These are phyloP conservation scores for Xylaria sp. DNA, from an alignment of 2,329 filamentous ascomycete species.

Conservation along the genomic window DNA sequence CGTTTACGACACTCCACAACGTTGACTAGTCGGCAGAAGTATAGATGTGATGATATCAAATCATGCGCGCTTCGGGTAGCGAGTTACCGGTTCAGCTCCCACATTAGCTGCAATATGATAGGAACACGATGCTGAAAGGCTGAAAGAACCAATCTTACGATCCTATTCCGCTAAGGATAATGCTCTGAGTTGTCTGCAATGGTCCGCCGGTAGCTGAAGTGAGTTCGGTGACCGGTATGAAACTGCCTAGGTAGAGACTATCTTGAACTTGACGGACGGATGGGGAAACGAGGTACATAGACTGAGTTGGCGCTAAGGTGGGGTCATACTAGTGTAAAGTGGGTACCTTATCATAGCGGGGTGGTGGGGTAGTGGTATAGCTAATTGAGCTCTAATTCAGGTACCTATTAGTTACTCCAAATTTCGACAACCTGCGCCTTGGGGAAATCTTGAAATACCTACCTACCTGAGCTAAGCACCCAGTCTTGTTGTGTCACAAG, in stretches of 20 bases:
- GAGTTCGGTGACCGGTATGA: slow-evolving; percentile 25
- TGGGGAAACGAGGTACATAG: background rate
- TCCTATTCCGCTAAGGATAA: background rate
- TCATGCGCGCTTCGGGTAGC: slow-evolving; percentile 20
- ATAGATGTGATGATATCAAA: slow-evolving; percentile 17
- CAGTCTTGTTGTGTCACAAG: too few species aligned
- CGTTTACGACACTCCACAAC: background rate
- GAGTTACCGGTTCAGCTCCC: slow-evolving; percentile 13
- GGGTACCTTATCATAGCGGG: slow-evolving; percentile 15
- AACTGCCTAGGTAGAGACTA: background rate
- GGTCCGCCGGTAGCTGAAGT: slow-evolving; percentile 8
- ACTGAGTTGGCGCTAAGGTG: background rate
- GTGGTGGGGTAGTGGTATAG: slow-evolving; percentile 21
- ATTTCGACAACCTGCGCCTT: too few species aligned
- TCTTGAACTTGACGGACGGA: background rate
- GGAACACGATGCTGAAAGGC: background rate
- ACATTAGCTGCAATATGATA: slow-evolving; percentile 3
- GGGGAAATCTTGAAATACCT: too few species aligned
- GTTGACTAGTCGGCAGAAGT: background rate
- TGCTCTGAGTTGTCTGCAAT: background rate
- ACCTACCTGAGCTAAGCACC: too few species aligned
- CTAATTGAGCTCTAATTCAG: background rate
- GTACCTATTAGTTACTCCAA: background rate
- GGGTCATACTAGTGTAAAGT: background rate
- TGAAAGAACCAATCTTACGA: background rate